Evolutionary conservation across 331 rosid species (phyloP).

Genomic region (Malus hybrid): DNA sequence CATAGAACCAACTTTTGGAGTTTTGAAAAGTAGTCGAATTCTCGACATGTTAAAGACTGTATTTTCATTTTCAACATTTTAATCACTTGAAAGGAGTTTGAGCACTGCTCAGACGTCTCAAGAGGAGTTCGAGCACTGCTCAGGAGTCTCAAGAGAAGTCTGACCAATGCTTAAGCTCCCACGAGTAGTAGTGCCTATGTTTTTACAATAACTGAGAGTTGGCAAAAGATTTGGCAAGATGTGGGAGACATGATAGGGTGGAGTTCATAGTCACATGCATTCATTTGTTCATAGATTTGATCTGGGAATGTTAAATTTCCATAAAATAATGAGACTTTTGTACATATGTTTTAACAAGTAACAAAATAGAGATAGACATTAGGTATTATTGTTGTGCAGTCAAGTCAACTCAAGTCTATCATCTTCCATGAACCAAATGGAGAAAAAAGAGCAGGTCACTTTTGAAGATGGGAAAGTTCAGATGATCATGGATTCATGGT

Average conservation of each 20-base stretch:
- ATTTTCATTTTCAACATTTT: not conserved
- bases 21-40: not conserved
- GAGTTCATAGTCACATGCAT: too few species aligned
- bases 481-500: not conserved
- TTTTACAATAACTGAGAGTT: too few species aligned
- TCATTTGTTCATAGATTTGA: too few species aligned
- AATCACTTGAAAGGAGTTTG: not conserved
- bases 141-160: too few species aligned
- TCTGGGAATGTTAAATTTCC: too few species aligned
- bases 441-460: not conserved
- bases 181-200: too few species aligned
- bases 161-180: too few species aligned
- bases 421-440: not conserved
- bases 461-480: not conserved
- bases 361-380: not conserved
- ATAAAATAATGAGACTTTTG: too few species aligned
- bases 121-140: too few species aligned
- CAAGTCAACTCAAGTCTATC: not conserved
- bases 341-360: too few species aligned
- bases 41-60: not conserved
- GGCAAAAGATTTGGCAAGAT: too few species aligned
- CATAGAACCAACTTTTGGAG: not conserved
- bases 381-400: not conserved
- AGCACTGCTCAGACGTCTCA: not conserved
- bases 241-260: too few species aligned